Percentiles rank a stretch among this genome's conserved stretches.
phyloP scores from a whole-genome alignment of 176 grass and related monocot species.

The Poa annua region DNA sequence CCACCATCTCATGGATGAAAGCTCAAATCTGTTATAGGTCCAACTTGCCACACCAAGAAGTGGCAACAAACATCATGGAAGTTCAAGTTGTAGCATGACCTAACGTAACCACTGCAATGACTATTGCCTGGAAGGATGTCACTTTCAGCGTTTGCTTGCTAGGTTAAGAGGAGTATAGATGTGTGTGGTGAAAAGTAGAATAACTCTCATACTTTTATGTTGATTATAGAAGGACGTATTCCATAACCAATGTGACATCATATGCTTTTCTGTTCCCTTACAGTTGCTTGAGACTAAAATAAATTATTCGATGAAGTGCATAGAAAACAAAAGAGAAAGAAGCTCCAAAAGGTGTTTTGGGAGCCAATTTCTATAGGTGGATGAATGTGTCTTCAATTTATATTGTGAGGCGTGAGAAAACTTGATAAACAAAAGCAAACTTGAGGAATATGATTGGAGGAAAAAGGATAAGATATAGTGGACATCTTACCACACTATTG shows the following conservation, averaged over 20 bases:
- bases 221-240: conserved; percentile 29
- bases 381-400: conserved; percentile 38
- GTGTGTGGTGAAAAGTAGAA: conserved; percentile 16
- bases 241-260: conserved; percentile 13
- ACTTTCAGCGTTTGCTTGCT: conserved; percentile 37
- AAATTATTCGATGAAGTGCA: conserved; percentile 19
- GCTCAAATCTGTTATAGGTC: conserved; percentile 21
- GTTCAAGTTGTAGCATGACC: conserved; percentile 43
- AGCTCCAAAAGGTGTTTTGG: background rate
- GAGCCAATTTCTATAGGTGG: conserved; percentile 22
- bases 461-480: conserved; percentile 46
- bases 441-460: conserved; percentile 25
- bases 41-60: conserved; percentile 36
- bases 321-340: conserved; percentile 44
- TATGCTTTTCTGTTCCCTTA: background rate
- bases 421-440: conserved; percentile 6
- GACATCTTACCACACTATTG: conserved; percentile 73
- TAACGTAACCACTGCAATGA: conserved; percentile 41
- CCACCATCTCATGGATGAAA: conserved; percentile 31
- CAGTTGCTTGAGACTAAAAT: conserved; percentile 32
- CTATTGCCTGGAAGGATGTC: conserved; percentile 37
- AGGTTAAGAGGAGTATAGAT: conserved; percentile 18
- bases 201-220: conserved; percentile 13
- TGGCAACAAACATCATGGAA: conserved; percentile 39
- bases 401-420: conserved; percentile 24